Evolutionary conservation across 495 filamentous ascomycete species (phyloP), one percentile per base, ranked within the genome.

Genomic region (Penicillium silybi): DNA sequence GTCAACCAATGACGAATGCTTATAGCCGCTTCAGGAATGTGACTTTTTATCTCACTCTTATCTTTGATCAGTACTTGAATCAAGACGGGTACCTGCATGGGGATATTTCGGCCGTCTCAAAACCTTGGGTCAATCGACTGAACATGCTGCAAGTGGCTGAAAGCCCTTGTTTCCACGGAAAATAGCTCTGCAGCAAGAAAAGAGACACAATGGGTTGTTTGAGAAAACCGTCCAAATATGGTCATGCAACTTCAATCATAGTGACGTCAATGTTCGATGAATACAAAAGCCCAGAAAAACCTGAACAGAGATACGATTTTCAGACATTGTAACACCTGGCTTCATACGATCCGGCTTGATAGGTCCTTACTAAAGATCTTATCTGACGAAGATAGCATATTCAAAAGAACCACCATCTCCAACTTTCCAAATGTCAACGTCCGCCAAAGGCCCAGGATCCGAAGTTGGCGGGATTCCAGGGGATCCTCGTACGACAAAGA

Each of bases 401-500:
- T 13, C 9, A 32, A 32, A 10, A 13, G 29, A 32, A 15, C 0
- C 4, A 32, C 4, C 8, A 13, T 10, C 29, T 13, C 8, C 29
- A 32, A 32, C 29, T 29, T 17, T 32, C 54, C 52, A 52, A 23
- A 56, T 59, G 52, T 46, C 52, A 41, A 20, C 50, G 2, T 46
- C 8, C 11, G 40, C 32, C 9, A 46, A 44, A 11, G 43, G 11
- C 45, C 18, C 35, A 13, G 15, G 17, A 15, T 44, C 41, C 18
- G 56, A 66, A 13, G 59, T 65, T 15, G 68, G 68, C 50, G 66
- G 69, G 5, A 64, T 76, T 41, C 64, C 72, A 19, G 85, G 85
- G 43, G 69, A 69, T 4, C 74, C 78, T 3, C 70, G 80, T 5
- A 74, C 79, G 15, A 60, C 64, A 43, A 85, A 80, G 62, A 83